These are phyloP conservation scores for Chlorella ohadii DNA, from an alignment of 139 green algal genomes.

Conservation along the genomic window DNA sequence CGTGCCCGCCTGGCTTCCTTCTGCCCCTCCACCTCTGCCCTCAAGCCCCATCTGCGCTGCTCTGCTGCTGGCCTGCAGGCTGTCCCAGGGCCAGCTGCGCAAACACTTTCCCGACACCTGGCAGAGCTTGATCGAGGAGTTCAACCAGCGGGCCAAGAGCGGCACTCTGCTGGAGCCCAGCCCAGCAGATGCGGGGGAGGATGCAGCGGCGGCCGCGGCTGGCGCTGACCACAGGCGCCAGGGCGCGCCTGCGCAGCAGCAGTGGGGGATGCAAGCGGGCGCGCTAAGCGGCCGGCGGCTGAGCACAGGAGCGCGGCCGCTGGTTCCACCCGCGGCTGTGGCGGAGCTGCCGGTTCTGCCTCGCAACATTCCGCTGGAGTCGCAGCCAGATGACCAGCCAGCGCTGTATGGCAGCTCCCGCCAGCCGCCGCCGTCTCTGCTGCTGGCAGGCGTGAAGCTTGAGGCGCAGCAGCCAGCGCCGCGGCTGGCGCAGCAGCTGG, in stretches of 20 bases:
- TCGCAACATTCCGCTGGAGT: slow-evolving; percentile 22
- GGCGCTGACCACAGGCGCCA: no score
- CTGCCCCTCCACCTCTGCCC: not conserved
- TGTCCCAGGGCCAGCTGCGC: slow-evolving; percentile 4
- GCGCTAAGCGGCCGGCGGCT: not conserved
- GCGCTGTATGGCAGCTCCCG: not conserved
- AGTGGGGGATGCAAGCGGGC: not conserved
- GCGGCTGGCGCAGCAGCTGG: no score
- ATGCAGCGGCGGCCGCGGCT: not conserved
- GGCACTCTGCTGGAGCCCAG: slow-evolving; percentile 29
- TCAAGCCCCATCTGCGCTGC: not conserved
- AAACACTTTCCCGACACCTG: slow-evolving; percentile 21
- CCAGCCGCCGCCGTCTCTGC: not conserved
- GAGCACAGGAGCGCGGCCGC: no score
- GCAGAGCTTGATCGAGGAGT: slow-evolving; percentile 4
- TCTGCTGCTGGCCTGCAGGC: not conserved
- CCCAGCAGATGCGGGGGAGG: not conserved
- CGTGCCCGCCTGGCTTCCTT: not conserved
- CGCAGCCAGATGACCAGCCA: slow-evolving; percentile 22
- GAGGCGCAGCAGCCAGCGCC: not conserved
- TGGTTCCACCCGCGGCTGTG: not conserved
- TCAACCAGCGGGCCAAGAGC: not conserved
- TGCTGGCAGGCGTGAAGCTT: slow-evolving; percentile 7
- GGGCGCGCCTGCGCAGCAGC: no score
- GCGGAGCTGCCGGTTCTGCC: not conserved